Evolutionary conservation across 2,329 filamentous ascomycete species (phyloP).

Genomic region (Tolypocladium paradoxum): DNA sequence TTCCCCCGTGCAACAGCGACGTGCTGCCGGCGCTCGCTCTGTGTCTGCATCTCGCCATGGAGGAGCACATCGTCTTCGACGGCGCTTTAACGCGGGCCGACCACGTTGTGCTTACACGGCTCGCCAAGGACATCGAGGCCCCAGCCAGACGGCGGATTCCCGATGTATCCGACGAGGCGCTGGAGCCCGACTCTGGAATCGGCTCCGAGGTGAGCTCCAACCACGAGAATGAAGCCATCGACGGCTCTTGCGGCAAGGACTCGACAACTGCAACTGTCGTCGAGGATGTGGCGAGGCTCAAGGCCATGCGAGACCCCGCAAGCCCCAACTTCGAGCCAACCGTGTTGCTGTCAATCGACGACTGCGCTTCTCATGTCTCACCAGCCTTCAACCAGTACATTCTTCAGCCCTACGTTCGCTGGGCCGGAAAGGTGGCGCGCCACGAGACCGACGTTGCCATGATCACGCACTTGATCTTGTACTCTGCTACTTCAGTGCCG

Average conservation of each 20-base stretch:
- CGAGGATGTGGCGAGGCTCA: slow-evolving; percentile 21
- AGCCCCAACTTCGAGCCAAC: slow-evolving; percentile 33
- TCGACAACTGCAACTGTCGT: neutral
- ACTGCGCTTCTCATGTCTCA: slow-evolving; percentile 24
- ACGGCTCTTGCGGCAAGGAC: neutral
- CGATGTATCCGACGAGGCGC: neutral
- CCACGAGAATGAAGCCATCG: slow-evolving; percentile 1
- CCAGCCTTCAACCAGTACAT: slow-evolving; percentile 34
- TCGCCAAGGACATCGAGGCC: slow-evolving; percentile 25
- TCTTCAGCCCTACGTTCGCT: slow-evolving; percentile 47
- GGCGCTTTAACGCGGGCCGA: slow-evolving; percentile 30
- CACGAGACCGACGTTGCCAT: slow-evolving; percentile 65
- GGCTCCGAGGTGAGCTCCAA: slow-evolving; percentile 3
- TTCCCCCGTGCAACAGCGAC: neutral
- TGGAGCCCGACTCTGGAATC: slow-evolving; percentile 5
- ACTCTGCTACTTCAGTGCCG: slow-evolving; percentile 58
- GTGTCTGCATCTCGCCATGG: slow-evolving; percentile 7
- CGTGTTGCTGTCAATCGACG: slow-evolving; percentile 31
- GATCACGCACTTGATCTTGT: slow-evolving; percentile 64
- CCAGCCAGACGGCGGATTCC: neutral
- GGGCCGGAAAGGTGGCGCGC: slow-evolving; percentile 48
- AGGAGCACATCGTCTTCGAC: slow-evolving; percentile 22
- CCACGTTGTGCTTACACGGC: slow-evolving; percentile 26
- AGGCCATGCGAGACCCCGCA: slow-evolving; percentile 29
- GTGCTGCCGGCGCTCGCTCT: neutral